Percentiles rank a stretch among this genome's conserved stretches.
These are phyloP conservation scores for Malassezia pachydermatis DNA, from an alignment of 1,284 basidiomycete species.

Conservation along the genomic window DNA sequence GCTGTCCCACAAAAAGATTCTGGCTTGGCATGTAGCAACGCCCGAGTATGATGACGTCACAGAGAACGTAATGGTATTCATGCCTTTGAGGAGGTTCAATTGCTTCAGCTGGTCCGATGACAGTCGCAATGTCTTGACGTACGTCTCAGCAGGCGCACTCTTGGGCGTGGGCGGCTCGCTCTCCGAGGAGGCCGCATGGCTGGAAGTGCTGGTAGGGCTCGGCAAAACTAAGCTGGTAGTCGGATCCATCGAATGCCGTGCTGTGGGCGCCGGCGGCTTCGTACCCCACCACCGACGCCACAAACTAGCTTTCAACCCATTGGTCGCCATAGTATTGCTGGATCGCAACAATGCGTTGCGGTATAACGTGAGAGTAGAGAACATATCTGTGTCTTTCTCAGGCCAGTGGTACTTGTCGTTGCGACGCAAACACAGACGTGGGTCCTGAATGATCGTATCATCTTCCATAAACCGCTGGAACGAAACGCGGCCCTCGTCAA, in stretches of 20 bases:
- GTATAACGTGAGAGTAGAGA: constrained; percentile 50
- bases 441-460: constrained; percentile 51
- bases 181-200: background rate
- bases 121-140: constrained; percentile 81
- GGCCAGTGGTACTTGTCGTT: constrained; percentile 52
- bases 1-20: constrained; percentile 91
- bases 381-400: constrained; percentile 51
- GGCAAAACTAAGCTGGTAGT: background rate
- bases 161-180: background rate
- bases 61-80: constrained; percentile 88
- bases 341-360: constrained; percentile 38
- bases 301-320: constrained; percentile 19
- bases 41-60: constrained; percentile 73
- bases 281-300: constrained; percentile 41
- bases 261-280: background rate
- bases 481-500: constrained; percentile 51
- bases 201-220: background rate
- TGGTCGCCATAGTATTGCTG: constrained; percentile 38
- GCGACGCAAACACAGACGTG: constrained; percentile 52
- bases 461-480: constrained; percentile 53
- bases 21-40: constrained; percentile 67
- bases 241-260: background rate
- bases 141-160: constrained; percentile 54
- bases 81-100: constrained; percentile 72
- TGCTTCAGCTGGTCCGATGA: constrained; percentile 65